A percentile compares a stretch with the other conserved stretches of the same genome.
phyloP scores from a whole-genome alignment of 495 filamentous ascomycete species.

The Tuber calosporum region DNA sequence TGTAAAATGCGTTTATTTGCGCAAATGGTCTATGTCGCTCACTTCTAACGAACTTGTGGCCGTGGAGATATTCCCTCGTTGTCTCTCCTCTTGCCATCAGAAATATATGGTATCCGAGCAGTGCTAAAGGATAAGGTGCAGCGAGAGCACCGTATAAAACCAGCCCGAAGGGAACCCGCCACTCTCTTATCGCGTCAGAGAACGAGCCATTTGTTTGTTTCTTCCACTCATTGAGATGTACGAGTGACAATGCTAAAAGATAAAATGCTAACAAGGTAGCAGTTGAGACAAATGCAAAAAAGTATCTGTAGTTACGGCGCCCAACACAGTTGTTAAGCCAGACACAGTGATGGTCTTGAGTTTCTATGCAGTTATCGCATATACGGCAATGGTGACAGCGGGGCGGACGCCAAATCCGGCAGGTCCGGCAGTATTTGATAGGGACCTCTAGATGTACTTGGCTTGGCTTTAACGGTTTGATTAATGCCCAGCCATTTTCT shows the following conservation, averaged over 20 bases:
- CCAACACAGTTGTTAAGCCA: conserved; percentile 99
- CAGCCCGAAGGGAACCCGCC: conserved; percentile 77
- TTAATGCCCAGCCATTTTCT: conserved; percentile 82
- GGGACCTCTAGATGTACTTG: conserved; percentile 79
- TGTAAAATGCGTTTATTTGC: conserved; percentile 66
- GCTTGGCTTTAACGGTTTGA: conserved; percentile 60
- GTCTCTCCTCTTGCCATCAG: conserved; percentile 86
- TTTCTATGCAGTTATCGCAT: conserved; percentile 95
- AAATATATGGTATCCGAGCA: conserved; percentile 84
- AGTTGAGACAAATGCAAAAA: conserved; percentile 78
- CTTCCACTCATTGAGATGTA: conserved; percentile 70
- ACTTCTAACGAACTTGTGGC: conserved; percentile 83
- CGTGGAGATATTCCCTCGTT: conserved; percentile 90
- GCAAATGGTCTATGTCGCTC: conserved; percentile 88
- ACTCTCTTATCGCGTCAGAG: conserved; percentile 51
- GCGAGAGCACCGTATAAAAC: conserved; percentile 71
- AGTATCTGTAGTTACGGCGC: conserved; percentile 95
- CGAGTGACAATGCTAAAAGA: conserved; percentile 65
- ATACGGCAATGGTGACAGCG: conserved; percentile 92
- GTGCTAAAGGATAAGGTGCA: conserved; percentile 71
- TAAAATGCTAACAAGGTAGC: conserved; percentile 69
- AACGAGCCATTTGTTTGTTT: conserved; percentile 57
- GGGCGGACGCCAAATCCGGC: conserved; percentile 91
- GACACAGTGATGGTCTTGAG: conserved; percentile 96
- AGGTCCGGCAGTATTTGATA: conserved; percentile 94